phyloP scores from a whole-genome alignment of 1,284 basidiomycete genomes.

The Gastroboletus turbinatus region DNA sequence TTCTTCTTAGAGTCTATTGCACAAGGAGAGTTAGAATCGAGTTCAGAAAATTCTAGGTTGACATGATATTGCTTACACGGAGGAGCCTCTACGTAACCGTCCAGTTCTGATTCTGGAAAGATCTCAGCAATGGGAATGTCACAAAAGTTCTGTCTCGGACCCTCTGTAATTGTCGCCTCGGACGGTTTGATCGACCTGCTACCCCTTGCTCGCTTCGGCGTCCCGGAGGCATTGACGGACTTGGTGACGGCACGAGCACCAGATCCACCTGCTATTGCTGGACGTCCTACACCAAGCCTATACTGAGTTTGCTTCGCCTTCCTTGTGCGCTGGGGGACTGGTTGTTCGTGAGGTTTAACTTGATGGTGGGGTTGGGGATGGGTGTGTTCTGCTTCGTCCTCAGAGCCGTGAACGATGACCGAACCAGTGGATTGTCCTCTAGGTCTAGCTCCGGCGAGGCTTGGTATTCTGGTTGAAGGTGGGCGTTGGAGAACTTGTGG shows the following conservation, averaged over 20 bases:
- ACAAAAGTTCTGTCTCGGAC: constrained; percentile 30
- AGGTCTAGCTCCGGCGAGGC: constrained; percentile 35
- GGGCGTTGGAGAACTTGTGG: constrained; percentile 39
- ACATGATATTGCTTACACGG: constrained; percentile 16
- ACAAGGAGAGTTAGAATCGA: not conserved
- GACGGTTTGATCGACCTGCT: constrained; percentile 49
- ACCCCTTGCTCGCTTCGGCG: constrained; percentile 45
- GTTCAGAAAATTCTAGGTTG: not conserved
- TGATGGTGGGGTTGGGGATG: constrained; percentile 11
- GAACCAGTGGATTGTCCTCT: constrained; percentile 43
- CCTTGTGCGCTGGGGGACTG: constrained; percentile 45
- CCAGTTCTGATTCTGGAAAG: constrained; percentile 36
- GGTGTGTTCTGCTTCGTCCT: constrained; percentile 46
- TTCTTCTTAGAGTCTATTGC: constrained; percentile 10
- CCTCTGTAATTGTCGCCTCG: constrained; percentile 61
- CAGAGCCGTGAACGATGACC: constrained; percentile 49
- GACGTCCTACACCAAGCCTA: constrained; percentile 70
- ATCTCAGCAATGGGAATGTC: constrained; percentile 9
- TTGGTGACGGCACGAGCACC: constrained; percentile 65
- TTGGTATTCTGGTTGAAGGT: constrained; percentile 43
- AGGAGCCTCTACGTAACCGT: constrained; percentile 15
- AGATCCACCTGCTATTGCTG: constrained; percentile 57
- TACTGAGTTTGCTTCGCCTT: constrained; percentile 72
- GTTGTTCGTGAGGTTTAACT: constrained; percentile 27
- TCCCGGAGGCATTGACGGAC: constrained; percentile 49